Evolutionary conservation across 345 rosid species (phyloP).

Genomic region (Microthlaspi erraticum): DNA sequence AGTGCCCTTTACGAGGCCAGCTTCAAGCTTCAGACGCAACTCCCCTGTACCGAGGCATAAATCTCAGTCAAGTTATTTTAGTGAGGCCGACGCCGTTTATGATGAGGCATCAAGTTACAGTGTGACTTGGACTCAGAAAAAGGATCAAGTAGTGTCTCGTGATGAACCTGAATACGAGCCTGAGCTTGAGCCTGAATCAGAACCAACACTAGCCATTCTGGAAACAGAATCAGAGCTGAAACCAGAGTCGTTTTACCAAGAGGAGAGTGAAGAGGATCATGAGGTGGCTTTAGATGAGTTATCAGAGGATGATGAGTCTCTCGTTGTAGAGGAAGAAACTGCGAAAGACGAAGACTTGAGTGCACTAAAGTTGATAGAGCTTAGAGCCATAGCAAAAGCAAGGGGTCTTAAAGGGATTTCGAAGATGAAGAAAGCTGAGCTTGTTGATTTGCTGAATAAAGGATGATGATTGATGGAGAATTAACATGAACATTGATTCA

Average conservation of each 20-base stretch:
- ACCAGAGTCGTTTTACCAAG: conserved; percentile 38
- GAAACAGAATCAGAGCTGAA: conserved; percentile 43
- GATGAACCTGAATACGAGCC: conserved; percentile 47
- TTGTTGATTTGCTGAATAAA: conserved; percentile 56
- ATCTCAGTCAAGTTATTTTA: conserved; percentile 55
- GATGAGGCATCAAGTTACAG: conserved; percentile 42
- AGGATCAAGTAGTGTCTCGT: conserved; percentile 38
- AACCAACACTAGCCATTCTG: conserved; percentile 26
- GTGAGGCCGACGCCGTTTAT: conserved; percentile 50
- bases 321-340: conserved; percentile 44
- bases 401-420: conserved; percentile 77
- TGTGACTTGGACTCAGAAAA: conserved; percentile 47
- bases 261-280: conserved; percentile 26
- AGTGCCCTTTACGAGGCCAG: conserved; percentile 58
- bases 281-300: conserved; percentile 36
- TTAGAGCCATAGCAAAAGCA: conserved; percentile 73
- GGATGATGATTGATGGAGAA: conserved; percentile 33
- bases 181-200: conserved; percentile 41
- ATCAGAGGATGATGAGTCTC: conserved; percentile 39
- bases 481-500: conserved; percentile 13
- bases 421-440: conserved; percentile 75
- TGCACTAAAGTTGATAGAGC: conserved; percentile 63
- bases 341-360: conserved; percentile 51
- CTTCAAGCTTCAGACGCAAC: conserved; percentile 69
- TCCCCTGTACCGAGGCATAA: conserved; percentile 67